Base-by-base conservation (phyloP, 176 grass and related monocot genomes). In the Saccharum officinarum region DNA sequence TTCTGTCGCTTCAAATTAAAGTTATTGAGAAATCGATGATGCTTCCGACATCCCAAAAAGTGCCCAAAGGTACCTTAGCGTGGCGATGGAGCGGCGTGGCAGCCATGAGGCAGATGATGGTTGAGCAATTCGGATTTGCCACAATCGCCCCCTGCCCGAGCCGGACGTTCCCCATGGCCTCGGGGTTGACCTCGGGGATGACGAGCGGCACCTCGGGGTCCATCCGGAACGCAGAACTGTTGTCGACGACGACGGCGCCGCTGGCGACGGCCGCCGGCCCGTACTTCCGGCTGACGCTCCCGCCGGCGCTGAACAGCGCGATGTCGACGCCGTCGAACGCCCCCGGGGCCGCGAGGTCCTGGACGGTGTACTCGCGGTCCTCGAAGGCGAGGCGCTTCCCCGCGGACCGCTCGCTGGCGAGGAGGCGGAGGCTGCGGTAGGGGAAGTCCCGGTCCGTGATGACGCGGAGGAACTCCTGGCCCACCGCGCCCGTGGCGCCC, bases 81-180 rank as follows among this genome's bases (percentile, higher is more conserved):
- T 90, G 84, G 57, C 86, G 93, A 88, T 99, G 97, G 42, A 99
- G 92, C 31, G 97, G 97, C 61, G 97, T 99, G 45, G 87, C 97
- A 68, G 92, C 97, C 97, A 99, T 91, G 42, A 96, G 89, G 82
- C 97, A 99, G 30, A 96, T 99, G 82, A 99, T 99, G 67, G 97
- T 99, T 1, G 97, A 99, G 9, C 97, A 99, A 81, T 99, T 99
- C 12, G 97, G 97, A 42, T 96, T 99, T 0, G 97, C 97, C 25
- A 99, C 89, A 45, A 99, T 92, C 2, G 93, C 93, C 6, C 97
- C 97, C 28, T 94, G 81, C n/a, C 96, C 96, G 3, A 99, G 71
- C 36, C 75, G 84, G 5, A 99, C 75, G 63, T 80, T 82, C 22
- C 67, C 84, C 93, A 99, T 99, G 44, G 93, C 97, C 79, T 96